Evolutionary conservation across 768 basidiomycete species (phyloP).

Genomic region (Boletus tylopilopsis): DNA sequence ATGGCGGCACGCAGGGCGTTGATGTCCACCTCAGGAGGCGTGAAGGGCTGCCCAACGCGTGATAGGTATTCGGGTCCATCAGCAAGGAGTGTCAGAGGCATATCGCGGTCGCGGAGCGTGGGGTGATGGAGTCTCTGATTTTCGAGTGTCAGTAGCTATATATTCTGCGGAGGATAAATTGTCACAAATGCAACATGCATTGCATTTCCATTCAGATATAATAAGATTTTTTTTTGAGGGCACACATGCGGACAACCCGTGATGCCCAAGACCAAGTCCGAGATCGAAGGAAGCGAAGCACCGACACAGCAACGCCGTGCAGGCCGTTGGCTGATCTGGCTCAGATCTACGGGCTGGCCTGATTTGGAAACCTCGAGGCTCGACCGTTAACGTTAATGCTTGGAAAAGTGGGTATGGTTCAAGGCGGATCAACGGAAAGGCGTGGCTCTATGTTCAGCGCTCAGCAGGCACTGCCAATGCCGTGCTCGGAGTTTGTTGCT

Average conservation of each 20-base stretch:
- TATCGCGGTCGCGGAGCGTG: background rate
- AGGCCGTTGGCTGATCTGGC: no score
- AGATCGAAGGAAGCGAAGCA: background rate
- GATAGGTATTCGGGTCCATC: background rate
- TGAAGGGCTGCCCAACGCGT: background rate
- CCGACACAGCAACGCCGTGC: background rate
- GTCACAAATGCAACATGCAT: background rate
- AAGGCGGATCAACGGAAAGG: background rate
- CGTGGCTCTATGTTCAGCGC: no score
- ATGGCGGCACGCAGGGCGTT: background rate
- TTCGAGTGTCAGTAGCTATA: background rate
- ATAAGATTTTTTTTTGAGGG: background rate
- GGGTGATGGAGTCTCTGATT: background rate
- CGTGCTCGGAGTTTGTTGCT: no score
- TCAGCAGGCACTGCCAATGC: no score
- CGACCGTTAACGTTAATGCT: no score
- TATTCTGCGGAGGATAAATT: background rate
- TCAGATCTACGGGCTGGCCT: no score
- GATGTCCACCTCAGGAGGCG: background rate
- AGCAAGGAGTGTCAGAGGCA: background rate
- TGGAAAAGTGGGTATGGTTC: background rate
- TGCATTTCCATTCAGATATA: background rate
- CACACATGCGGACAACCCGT: background rate
- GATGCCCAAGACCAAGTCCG: background rate
- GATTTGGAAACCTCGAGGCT: no score